Conservation (phyloP, 768 basidiomycete genomes). For the Kwoniella heveanensis region DNA sequence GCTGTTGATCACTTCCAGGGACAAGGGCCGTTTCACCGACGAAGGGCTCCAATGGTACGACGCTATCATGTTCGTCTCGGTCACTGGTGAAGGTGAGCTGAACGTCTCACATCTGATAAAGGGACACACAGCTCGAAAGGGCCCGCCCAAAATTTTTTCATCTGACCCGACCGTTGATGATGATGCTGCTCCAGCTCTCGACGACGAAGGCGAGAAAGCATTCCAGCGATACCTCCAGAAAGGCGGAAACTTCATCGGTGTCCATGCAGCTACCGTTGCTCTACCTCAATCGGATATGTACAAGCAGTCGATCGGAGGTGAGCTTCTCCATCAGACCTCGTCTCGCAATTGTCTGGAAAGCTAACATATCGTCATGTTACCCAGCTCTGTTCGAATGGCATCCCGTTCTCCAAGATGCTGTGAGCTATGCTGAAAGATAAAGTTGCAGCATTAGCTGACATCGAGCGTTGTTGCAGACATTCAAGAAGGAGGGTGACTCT, state of each 20-base stretch:
- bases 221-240: conserved; percentile 67
- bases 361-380: no score
- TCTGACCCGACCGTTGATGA: no score
- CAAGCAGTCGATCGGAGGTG: conserved; percentile 62
- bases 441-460: conserved; percentile 11
- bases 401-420: conserved; percentile 67
- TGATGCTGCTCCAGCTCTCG: conserved; percentile 66
- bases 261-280: conserved; percentile 69
- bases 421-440: conserved; percentile 50
- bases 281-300: conserved; percentile 65
- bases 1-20: conserved; percentile 39
- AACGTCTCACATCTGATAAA: neutral
- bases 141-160: no score
- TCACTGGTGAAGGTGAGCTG: conserved; percentile 65
- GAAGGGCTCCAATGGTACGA: conserved; percentile 64
- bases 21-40: conserved; percentile 63
- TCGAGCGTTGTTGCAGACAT: conserved; percentile 54
- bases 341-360: no score
- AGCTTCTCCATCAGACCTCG: no score
- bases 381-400: conserved; percentile 75
- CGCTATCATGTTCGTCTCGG: conserved; percentile 69
- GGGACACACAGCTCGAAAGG: neutral
- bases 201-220: conserved; percentile 64
- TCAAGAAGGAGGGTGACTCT: conserved; percentile 62
- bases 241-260: conserved; percentile 71